These are phyloP conservation scores for Suhomyces choctaworum DNA, from an alignment of 1,139 yeast species.

Conservation along the genomic window DNA sequence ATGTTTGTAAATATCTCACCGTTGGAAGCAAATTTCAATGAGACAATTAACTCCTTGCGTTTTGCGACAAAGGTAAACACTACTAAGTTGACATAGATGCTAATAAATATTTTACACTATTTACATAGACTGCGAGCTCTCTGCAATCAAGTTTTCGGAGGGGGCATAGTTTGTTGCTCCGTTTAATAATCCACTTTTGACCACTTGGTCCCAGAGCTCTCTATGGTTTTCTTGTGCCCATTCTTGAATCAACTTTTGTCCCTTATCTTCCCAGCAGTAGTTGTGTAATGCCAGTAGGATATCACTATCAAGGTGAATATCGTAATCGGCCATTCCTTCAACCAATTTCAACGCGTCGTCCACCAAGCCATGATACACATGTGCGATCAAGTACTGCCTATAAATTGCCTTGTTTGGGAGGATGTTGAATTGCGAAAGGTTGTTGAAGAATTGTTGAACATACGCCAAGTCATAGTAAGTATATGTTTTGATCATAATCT, in stretches of 20 bases:
- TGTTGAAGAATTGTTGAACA: constrained; percentile 65
- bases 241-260: constrained; percentile 46
- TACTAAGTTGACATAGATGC: constrained; percentile 33
- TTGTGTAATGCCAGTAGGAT: constrained; percentile 59
- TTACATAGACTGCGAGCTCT: constrained; percentile 4
- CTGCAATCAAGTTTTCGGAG: constrained; percentile 19
- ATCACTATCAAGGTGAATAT: constrained; percentile 50
- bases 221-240: constrained; percentile 55
- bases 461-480: constrained; percentile 60
- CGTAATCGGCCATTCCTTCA: constrained; percentile 52
- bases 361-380: constrained; percentile 67
- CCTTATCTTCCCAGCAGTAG: constrained; percentile 53
- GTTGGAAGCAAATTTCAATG: constrained; percentile 58
- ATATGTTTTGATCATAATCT: constrained; percentile 68
- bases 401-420: constrained; percentile 57
- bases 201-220: constrained; percentile 49
- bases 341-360: constrained; percentile 59
- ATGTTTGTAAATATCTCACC: constrained; percentile 95
- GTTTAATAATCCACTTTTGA: constrained; percentile 38
- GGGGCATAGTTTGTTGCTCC: constrained; percentile 39
- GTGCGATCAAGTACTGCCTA: constrained; percentile 68
- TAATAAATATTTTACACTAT: constrained; percentile 9
- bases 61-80: constrained; percentile 83
- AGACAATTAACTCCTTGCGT: constrained; percentile 79
- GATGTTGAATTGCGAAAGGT: constrained; percentile 54